Evolutionary conservation across 2,329 filamentous ascomycete species (phyloP), one percentile per base, ranked within the genome.

Genomic region (Bipolaris oryzae): DNA sequence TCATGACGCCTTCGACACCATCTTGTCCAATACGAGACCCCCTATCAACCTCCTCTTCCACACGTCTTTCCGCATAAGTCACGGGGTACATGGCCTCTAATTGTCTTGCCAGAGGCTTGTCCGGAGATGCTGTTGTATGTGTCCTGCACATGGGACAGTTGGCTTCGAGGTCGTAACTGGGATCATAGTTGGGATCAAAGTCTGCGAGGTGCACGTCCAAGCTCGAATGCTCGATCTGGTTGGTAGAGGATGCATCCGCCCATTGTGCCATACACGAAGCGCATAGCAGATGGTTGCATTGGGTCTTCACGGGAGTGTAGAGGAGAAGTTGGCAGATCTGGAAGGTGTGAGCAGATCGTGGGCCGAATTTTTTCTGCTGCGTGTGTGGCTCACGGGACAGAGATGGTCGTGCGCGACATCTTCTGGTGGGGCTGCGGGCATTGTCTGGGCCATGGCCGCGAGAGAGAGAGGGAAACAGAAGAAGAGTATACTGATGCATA

Each of bases 101-200:
- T 9, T 60, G 50, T n/a, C 59, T 57, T 5, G 68, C 69, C 5
- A 73, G 51, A 5, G 52, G 34, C 5, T 49, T 39, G 38, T 78
- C 72, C 1, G 71, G 58, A 1, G 60, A 35, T 1, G 78, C 77
- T 1, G 72, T 72, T 0, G 78, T 79, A 37, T 66, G 65, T 2
- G 77, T 77, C 7, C 79, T 71, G 48, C 79, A 81, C 79, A 81
- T 80, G 11, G 79, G 79, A 59, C 79, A 81, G 25, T 73, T 72
- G 1, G 77, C 77, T 55, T 78, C 74, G 37, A 80, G 66, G 59
- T 75, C 63, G 44, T 66, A 60, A 3, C 62, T 52, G 10, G 66
- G 57, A 41, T 71, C 54, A 57, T 72, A 60, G 62, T 62, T 54
- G 59, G 77, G 73, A 56, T 78, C 68, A 37, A 79, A 74, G 57